Evolutionary conservation across 2,329 filamentous ascomycete genomes (phyloP).

Genomic region (Acephala macrosclerotiorum): DNA sequence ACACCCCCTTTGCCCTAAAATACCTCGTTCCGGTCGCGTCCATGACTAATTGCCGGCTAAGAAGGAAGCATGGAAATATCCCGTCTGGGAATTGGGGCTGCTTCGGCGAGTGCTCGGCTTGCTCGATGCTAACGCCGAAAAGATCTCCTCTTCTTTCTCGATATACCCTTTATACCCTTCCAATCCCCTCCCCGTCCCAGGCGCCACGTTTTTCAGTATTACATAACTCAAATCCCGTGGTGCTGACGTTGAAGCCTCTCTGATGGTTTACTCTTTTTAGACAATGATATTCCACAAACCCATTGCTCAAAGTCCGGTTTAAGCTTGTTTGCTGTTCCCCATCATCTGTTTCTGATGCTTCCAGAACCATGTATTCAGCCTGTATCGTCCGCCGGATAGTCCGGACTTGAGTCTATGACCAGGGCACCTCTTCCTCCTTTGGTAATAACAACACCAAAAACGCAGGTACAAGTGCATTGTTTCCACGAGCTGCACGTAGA

Average conservation of each 20-base stretch:
- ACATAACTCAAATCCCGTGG: neutral
- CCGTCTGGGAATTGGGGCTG: neutral
- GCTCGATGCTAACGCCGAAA: neutral
- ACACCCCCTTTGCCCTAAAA: neutral
- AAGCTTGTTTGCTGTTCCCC: neutral
- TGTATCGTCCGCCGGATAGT: neutral
- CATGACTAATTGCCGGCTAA: constrained; percentile 7
- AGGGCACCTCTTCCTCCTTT: neutral
- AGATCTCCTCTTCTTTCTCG: neutral
- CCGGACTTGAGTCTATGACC: neutral
- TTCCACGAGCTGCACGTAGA: neutral
- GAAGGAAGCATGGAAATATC: neutral
- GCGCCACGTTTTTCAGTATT: neutral
- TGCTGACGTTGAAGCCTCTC: neutral
- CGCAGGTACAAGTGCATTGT: constrained; percentile 2
- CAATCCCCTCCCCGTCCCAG: neutral
- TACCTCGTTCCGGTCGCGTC: neutral
- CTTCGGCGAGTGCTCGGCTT: neutral
- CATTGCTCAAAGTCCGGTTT: neutral
- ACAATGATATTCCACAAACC: neutral
- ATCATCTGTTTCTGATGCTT: neutral
- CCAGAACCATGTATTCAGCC: neutral
- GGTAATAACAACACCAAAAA: neutral
- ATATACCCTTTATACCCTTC: constrained; percentile 7
- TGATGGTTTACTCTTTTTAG: constrained; percentile 6